Base-by-base conservation (phyloP, 148 eudicot genomes). In the Suaeda aralocaspica region DNA sequence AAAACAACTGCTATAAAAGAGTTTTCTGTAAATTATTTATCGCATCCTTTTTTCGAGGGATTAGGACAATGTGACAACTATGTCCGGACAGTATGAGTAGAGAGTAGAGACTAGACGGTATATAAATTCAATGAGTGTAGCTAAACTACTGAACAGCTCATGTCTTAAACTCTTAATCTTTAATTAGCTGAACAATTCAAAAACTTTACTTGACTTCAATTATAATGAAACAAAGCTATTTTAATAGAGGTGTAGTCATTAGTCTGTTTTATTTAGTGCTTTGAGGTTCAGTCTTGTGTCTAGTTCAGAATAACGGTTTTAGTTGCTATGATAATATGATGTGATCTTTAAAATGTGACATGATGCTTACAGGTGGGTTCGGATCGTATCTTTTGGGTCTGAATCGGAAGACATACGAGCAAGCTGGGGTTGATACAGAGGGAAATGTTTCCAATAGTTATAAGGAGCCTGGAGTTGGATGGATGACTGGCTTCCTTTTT, bases 401-500 rank as follows among this genome's bases (percentile, higher is more conserved):
- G 80, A 83, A 87, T 74, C 81, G 74, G 84, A 92, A 41, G 68
- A 92, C 96, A 46, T 92, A 89, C 74, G 86, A 84, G 80, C 86
- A 76, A 74, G 97, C 83, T 0, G 97, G 96, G 71, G 85, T 85
- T 60, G 89, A 84, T 74, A 81, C 89, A 24, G 74, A 71, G 56
- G 97, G 97, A 52, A 89, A 92, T 79, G n/a, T 80, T 34, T 86
- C 90, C 6, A 79, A 79, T 58, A 87, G 90, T 72, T 70, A 72
- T 22, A 92, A 89, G 71, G 83, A 84, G 60, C 90, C 80, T 48
- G 82, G 79, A 39, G 42, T 88, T 74, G 89, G 93, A 66, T 91
- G 97, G 97, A 85, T 91, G 89, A 91, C 86, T 59, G 88, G 87
- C 39, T 92, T 87, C 73, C 89, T 92, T 29, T 89, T 92, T 55